These are phyloP conservation scores for Marasmius tenuissimus DNA, from an alignment of 1,284 basidiomycete species.

Conservation along the genomic window DNA sequence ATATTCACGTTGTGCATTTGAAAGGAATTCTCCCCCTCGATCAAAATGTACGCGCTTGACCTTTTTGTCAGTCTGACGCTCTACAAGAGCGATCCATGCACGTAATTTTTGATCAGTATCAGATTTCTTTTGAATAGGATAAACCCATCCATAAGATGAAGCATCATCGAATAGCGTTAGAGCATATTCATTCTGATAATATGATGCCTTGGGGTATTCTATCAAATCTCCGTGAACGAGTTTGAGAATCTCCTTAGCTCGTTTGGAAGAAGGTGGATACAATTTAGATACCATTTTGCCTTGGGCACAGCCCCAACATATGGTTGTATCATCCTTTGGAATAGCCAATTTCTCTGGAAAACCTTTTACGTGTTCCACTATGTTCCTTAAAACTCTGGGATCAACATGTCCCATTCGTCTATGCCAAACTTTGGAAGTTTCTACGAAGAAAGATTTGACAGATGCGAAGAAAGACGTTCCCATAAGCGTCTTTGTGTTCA, in stretches of 20 bases:
- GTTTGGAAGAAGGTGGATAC: conserved; percentile 12
- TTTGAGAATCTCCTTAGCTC: conserved; percentile 17
- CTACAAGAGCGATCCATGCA: not conserved
- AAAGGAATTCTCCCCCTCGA: conserved; percentile 12
- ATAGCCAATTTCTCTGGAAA: conserved; percentile 12
- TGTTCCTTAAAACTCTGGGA: conserved; percentile 11
- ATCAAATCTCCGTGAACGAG: conserved; percentile 27
- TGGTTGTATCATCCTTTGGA: conserved; percentile 8
- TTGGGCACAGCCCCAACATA: conserved; percentile 24
- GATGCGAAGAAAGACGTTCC: too few relatives aligned
- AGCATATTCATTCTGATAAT: conserved; percentile 21
- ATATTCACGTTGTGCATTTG: not conserved
- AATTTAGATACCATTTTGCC: conserved; percentile 21
- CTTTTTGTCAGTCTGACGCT: conserved; percentile 3
- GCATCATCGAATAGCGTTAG: conserved; percentile 30
- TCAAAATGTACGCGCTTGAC: conserved; percentile 7
- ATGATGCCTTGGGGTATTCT: conserved; percentile 18
- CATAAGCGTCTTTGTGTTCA: too few relatives aligned
- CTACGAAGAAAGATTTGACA: too few relatives aligned
- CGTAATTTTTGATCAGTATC: conserved; percentile 5
- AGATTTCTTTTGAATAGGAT: conserved; percentile 3
- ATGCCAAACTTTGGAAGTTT: conserved; percentile 10
- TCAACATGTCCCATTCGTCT: conserved; percentile 14
- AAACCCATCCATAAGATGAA: conserved; percentile 16
- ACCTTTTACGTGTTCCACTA: conserved; percentile 6